Base-by-base conservation (phyloP, 495 filamentous ascomycete genomes). In the Parathielavia hyrcaniae region DNA sequence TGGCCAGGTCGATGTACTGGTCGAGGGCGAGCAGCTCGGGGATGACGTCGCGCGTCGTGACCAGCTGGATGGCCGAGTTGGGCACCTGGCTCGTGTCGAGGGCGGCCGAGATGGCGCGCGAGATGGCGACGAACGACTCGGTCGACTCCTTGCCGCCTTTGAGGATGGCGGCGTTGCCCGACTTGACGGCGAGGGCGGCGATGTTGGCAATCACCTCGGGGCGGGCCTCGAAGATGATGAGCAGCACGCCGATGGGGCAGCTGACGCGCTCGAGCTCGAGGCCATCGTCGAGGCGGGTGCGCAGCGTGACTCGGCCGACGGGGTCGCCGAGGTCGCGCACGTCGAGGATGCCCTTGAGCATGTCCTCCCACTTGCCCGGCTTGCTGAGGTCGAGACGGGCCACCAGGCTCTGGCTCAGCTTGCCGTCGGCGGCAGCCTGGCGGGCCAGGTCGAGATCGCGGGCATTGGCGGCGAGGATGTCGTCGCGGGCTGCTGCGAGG, bases 171-270 rank as follows among this genome's bases (percentile, higher is more conserved):
- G 93, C 87, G 75, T 99, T 99, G 55, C 90, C 93, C 16, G 93
- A 97, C 70, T 99, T 99, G 61, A 99, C 86, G 12, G 95, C 90
- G 38, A 99, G 78, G n/a, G 95, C 87, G 53, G 92, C 89, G 59
- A 99, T 97, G 67, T 99, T 99, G 44, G 95, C 93, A 69, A 99
- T 99, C 55, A 99, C 95, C 70, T 99, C 93, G 10, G 93, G 93
- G 32, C 93, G 87, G 22, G 95, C 95, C 73, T 98, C 93, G 66
- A 98, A 98, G 59, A 98, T 97, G 63, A 97, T 95, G 49, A 98
- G 78, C 23, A 99, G 81, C 20, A 97, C 91, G 48, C 93, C 93
- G 61, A 99, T 97, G 2, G 93, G 93, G 66, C 89, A 97, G 30
- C 89, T 88, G 22, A 95, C 83, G 65, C 90, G 84, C 67, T 95